A percentile compares a stretch with the other conserved stretches of the same genome.
phyloP scores from a whole-genome alignment of 345 rosid species.

The Camelina sativa region DNA sequence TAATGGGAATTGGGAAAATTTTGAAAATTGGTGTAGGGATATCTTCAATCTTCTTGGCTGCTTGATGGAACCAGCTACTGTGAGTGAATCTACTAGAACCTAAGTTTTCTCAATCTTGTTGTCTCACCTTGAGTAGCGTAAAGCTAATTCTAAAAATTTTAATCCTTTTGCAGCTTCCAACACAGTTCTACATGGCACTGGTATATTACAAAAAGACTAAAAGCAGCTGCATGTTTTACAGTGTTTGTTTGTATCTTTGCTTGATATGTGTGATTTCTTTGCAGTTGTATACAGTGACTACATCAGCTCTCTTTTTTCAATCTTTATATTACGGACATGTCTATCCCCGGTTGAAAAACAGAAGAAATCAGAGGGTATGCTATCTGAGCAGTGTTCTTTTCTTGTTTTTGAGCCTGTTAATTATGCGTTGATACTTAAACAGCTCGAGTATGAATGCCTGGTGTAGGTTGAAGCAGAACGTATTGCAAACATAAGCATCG shows the following conservation, averaged over 20 bases:
- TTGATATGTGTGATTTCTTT: constrained; percentile 18
- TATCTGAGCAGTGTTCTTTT: not conserved
- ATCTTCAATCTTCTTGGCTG: constrained; percentile 81
- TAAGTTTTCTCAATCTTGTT: not conserved
- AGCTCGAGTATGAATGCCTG: constrained; percentile 29
- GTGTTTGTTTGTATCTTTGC: constrained; percentile 1
- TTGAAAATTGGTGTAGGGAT: constrained; percentile 54
- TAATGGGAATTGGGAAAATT: not conserved
- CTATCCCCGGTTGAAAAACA: constrained; percentile 54
- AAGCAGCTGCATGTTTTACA: not conserved
- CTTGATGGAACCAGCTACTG: constrained; percentile 84
- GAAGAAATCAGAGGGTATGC: constrained; percentile 50
- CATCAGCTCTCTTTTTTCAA: constrained; percentile 58
- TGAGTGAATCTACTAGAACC: constrained; percentile 43
- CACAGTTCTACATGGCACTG: constrained; percentile 81
- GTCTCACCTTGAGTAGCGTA: constrained; percentile 12
- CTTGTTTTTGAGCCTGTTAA: constrained; percentile 16
- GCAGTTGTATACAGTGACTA: constrained; percentile 73
- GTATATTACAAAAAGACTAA: constrained; percentile 46
- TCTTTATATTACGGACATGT: constrained; percentile 71
- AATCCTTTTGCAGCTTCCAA: constrained; percentile 77
- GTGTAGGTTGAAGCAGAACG: constrained; percentile 50
- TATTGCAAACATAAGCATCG: constrained; percentile 34
- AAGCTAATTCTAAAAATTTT: constrained; percentile 31
- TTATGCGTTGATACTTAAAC: constrained; percentile 37